Evolutionary conservation across 2,329 filamentous ascomycete genomes (phyloP).

Genomic region (Diplodia intermedia): DNA sequence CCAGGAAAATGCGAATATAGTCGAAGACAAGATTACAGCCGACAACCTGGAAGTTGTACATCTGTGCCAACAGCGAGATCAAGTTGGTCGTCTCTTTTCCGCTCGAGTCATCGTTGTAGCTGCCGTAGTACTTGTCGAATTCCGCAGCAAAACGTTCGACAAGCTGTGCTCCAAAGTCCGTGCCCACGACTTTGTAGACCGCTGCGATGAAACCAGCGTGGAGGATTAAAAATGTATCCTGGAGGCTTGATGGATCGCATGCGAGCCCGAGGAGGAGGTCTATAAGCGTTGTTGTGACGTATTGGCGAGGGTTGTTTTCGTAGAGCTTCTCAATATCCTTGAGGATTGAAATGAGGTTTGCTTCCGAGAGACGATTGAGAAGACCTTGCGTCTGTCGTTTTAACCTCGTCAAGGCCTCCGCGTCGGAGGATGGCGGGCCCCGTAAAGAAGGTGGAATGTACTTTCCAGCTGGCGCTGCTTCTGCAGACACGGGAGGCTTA

Average conservation of each 20-base stretch:
- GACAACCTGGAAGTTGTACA: slow-evolving; percentile 92
- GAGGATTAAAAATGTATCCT: slow-evolving; percentile 89
- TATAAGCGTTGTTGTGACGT: slow-evolving; percentile 81
- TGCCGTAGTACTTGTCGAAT: slow-evolving; percentile 71
- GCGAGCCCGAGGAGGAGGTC: slow-evolving; percentile 80
- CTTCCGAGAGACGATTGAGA: slow-evolving; percentile 90
- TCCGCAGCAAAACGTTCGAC: slow-evolving; percentile 78
- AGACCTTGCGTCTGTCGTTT: slow-evolving; percentile 84
- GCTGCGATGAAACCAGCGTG: slow-evolving; percentile 89
- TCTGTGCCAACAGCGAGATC: slow-evolving; percentile 79
- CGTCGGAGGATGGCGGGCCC: slow-evolving; percentile 66
- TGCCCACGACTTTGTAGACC: slow-evolving; percentile 84
- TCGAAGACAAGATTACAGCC: slow-evolving; percentile 87
- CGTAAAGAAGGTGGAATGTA: slow-evolving; percentile 90
- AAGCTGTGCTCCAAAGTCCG: slow-evolving; percentile 87
- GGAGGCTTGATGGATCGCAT: slow-evolving; percentile 76
- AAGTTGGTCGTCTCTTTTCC: slow-evolving; percentile 76
- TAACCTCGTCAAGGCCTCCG: slow-evolving; percentile 72
- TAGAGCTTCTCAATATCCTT: slow-evolving; percentile 85
- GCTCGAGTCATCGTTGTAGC: slow-evolving; percentile 45
- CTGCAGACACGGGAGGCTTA: slow-evolving; percentile 67
- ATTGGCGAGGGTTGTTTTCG: slow-evolving; percentile 80
- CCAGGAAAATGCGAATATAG: slow-evolving; percentile 80
- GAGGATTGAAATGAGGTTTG: slow-evolving; percentile 85
- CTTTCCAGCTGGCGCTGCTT: slow-evolving; percentile 63